Conservation (phyloP, 345 rosid genomes). For the Melaleuca alternifolia region DNA sequence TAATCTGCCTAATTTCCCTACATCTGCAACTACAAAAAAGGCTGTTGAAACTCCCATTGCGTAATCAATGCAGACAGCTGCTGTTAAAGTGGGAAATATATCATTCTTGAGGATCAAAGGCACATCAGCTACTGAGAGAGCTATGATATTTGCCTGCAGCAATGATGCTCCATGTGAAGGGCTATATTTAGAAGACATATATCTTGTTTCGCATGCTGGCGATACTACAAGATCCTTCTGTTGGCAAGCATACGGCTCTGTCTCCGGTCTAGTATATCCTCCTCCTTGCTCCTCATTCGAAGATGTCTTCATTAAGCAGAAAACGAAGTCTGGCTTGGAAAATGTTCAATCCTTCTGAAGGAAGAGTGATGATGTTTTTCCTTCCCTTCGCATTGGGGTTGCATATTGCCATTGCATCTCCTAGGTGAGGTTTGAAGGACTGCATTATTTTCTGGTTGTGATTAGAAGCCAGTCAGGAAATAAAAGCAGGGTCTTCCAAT, state of each 20-base stretch:
- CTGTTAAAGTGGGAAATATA: slow-evolving; percentile 57
- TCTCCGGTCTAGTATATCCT: slow-evolving; percentile 43
- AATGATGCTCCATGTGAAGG: slow-evolving; percentile 49
- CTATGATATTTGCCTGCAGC: slow-evolving; percentile 68
- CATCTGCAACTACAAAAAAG: neutral
- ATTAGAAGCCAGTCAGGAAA: neutral
- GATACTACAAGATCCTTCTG: slow-evolving; percentile 43
- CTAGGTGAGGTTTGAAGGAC: neutral
- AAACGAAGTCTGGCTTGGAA: slow-evolving; percentile 16
- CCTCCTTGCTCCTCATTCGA: slow-evolving; percentile 40
- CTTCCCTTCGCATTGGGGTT: neutral
- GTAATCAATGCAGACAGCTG: slow-evolving; percentile 49
- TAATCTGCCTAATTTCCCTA: neutral
- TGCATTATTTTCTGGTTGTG: neutral
- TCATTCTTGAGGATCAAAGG: slow-evolving; percentile 48
- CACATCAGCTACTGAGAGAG: slow-evolving; percentile 70
- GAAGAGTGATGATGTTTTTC: neutral
- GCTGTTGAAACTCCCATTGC: neutral
- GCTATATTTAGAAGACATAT: slow-evolving; percentile 53
- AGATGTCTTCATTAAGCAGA: slow-evolving; percentile 32
- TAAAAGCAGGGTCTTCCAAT: neutral
- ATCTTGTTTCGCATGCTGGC: slow-evolving; percentile 28
- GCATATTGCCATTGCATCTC: neutral
- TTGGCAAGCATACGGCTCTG: slow-evolving; percentile 75
- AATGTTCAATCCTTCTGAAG: neutral